phyloP scores from a whole-genome alignment of 2,329 filamentous ascomycete genomes.

The Helotiales sp. region DNA sequence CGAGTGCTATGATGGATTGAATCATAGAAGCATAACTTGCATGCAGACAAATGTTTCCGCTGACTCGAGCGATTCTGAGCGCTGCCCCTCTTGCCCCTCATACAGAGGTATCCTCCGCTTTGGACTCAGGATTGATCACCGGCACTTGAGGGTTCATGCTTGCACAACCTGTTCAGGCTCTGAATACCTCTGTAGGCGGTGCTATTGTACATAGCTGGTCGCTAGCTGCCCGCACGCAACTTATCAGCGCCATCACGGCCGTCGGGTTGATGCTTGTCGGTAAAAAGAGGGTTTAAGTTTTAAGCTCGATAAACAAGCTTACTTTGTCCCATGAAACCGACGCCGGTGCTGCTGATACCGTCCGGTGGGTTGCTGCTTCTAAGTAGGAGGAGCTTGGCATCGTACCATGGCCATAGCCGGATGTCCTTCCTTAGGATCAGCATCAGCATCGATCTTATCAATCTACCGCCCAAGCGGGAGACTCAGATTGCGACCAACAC shows the following conservation, averaged over 20 bases:
- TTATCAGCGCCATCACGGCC: background rate
- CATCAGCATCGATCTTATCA: background rate
- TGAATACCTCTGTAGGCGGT: too few relatives aligned
- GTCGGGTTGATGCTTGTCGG: background rate
- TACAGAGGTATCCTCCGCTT: too few relatives aligned
- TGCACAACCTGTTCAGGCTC: background rate
- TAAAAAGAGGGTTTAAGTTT: background rate
- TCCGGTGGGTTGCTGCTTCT: background rate
- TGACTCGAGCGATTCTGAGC: background rate
- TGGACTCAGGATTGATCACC: background rate
- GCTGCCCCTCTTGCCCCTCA: background rate
- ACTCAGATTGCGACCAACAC: background rate
- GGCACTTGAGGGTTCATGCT: background rate
- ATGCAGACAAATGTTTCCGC: background rate
- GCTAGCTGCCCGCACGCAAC: background rate
- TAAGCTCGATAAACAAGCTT: slow-evolving; percentile 2
- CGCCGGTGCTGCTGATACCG: background rate
- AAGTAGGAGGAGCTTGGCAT: background rate
- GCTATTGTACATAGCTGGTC: too few relatives aligned
- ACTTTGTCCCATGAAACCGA: background rate
- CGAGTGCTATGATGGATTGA: background rate
- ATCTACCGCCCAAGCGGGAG: background rate
- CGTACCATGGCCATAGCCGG: background rate
- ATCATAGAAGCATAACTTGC: background rate
- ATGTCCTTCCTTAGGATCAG: background rate